Evolutionary conservation across 345 rosid species (phyloP), one percentile per base, ranked within the genome.

Genomic region (Clausena lansium): DNA sequence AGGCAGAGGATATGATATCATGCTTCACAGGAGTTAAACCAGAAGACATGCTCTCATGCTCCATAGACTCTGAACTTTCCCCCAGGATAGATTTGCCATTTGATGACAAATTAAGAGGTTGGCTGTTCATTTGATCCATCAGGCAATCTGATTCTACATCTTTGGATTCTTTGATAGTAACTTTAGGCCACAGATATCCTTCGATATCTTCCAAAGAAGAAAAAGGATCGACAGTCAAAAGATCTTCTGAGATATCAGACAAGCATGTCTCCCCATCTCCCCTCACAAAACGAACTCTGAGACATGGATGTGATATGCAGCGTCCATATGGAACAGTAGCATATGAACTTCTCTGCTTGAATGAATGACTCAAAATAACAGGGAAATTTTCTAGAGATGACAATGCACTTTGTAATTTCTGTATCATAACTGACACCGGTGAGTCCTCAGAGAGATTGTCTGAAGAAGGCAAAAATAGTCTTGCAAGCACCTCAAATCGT

Each of bases 381-480:
- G 98, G 98, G 75, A 92, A 92, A 83, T 80, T 92, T 81, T 95
- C 99, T 81, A 90, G 77, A 64, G 95, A 93, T 58, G 97, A 91
- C 68, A 95, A 74, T 7, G 98, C 94, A 71, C 84, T 87, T 77
- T 91, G 98, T 81, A 95, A 77, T 87, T 90, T 95, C 77, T 83
- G 87, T 85, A 90, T 68, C 47, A 95, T 70, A 57, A 83, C 64
- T 41, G 91, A 85, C 75, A 88, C 35, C 22, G 94, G 88, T 70
- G 84, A 87, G 86, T 85, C 87, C 33, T 85, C 92, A 38, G 67
- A 78, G 76, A 47, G 77, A 66, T 78, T 35, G 47, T 85, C 86
- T 30, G 90, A 79, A 62, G 81, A 79, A 70, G 87, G 85, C 80
- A 86, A 76, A 67, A 92, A 83, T 47, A 91, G 74, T 87, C 85